Base-by-base conservation (phyloP, 805 yeast genomes). In the Suhomyces xylopsoci region DNA sequence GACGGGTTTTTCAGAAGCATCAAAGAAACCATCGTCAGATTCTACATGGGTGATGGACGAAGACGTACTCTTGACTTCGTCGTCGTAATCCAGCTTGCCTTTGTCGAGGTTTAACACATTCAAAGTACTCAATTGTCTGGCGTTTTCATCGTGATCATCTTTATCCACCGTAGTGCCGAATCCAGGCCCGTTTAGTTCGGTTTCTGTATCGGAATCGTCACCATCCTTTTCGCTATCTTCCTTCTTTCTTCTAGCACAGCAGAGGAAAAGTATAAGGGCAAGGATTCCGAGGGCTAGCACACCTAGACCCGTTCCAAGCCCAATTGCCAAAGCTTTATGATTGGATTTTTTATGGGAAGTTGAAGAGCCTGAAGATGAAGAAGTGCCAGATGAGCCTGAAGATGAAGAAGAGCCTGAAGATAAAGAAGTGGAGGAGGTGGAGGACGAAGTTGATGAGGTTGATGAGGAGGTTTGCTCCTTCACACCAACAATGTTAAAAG, bases 271-370 rank as follows among this genome's bases (percentile, higher is more conserved):
- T 5, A 90, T 48, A 2, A 85, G 30, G 0, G 73, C 75, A 0
- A 82, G 78, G 2, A 83, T 58, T 7, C 84, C 60, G 0, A 88
- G 60, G 1, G 79, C 78, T 3, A 82, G 70, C 0, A 80, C 64
- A 1, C 97, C 96, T 46, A 94, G 78, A 1, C 87, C 89, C n/a
- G 88, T 92, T 51, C 97, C 97, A 54, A 92, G 79, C 1, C 92
- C 96, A 63, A 93, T 88, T 0, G 96, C 97, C n/a, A 89, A 74
- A 2, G 81, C 80, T 58, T 81, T 85, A 49, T 73, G 76, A 44
- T 55, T 48, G 44, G 32, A 28, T 5, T 28, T 28, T 10, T 38
- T 44, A 38, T 47, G 26, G 59, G 48, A 14, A 8, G 75, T 41
- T 1, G 62, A 41, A 22, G 57, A 25, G 6, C 65, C 9, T 12